Percentiles rank a stretch among this genome's conserved stretches.
Conservation (phyloP, 345 rosid species). For the Theobroma cacao region DNA sequence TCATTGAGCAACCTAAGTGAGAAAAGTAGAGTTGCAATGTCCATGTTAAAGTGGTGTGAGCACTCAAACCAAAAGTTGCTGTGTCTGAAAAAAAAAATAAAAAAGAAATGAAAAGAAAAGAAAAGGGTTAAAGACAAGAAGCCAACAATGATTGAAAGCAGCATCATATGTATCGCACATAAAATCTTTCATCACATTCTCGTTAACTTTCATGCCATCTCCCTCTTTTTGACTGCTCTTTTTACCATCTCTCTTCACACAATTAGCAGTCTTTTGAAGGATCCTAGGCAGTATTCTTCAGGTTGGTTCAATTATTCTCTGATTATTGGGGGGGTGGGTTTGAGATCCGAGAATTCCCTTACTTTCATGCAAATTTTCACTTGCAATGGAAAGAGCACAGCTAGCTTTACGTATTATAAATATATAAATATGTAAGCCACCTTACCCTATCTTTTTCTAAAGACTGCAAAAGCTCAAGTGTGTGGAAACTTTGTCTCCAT, state of each 20-base stretch:
- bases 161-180: conserved; percentile 19
- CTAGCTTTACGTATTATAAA: too few species aligned
- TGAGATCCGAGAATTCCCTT: conserved; percentile 66
- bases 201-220: conserved; percentile 26
- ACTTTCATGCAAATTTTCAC: conserved; percentile 47
- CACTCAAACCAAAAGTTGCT: conserved; percentile 10
- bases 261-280: conserved; percentile 31
- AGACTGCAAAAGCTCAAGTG: conserved; percentile 42
- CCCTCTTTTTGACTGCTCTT: conserved; percentile 51
- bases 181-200: conserved; percentile 19
- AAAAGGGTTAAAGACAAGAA: conserved; percentile 17
- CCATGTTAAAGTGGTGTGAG: conserved; percentile 18
- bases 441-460: conserved; percentile 14
- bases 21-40: not conserved
- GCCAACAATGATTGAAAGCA: conserved; percentile 32
- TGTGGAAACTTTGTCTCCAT: conserved; percentile 64
- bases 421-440: not conserved
- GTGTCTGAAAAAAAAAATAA: not conserved
- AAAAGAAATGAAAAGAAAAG: not conserved
- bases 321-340: conserved; percentile 37
- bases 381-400: conserved; percentile 20
- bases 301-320: conserved; percentile 37
- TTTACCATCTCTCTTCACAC: not conserved
- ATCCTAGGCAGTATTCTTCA: conserved; percentile 31
- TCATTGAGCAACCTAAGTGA: not conserved